A percentile compares a stretch with the other conserved stretches of the same genome.
Evolutionary conservation across 306 rosid genomes (phyloP).

Genomic region (Citrullus mucosospermus): DNA sequence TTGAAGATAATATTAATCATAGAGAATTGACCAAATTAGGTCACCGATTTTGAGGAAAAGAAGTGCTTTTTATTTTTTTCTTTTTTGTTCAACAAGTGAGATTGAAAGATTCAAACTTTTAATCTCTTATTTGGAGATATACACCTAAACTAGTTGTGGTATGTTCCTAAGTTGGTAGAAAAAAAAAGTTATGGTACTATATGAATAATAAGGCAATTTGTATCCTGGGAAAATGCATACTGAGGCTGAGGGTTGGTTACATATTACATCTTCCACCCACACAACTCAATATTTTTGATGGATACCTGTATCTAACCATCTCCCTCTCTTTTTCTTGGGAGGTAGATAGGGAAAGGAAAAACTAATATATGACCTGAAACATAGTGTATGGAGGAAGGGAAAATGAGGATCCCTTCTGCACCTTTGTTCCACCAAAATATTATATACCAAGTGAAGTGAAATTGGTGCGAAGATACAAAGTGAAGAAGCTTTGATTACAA

Average conservation of each 20-base stretch:
- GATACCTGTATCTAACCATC: background rate
- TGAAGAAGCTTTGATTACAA: slow-evolving; percentile 6
- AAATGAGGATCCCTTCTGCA: slow-evolving; percentile 7
- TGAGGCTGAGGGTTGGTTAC: background rate
- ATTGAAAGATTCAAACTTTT: too few species aligned
- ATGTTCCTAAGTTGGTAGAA: too few species aligned
- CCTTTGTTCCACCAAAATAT: background rate
- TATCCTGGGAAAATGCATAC: background rate
- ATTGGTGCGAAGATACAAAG: background rate
- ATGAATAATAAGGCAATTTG: background rate
- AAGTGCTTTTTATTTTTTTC: background rate
- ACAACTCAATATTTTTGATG: background rate
- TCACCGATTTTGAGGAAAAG: background rate
- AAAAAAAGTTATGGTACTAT: background rate
- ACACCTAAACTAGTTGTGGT: too few species aligned
- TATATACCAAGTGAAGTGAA: background rate
- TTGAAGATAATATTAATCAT: background rate
- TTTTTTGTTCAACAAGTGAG: too few species aligned
- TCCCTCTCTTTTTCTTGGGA: background rate
- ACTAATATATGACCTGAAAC: background rate
- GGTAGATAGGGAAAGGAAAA: background rate
- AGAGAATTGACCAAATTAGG: background rate
- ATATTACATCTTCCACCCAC: slow-evolving; percentile 12
- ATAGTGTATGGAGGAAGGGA: slow-evolving; percentile 3
- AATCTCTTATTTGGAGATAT: too few species aligned